A percentile compares a stretch with the other conserved stretches of the same genome.
phyloP scores from a whole-genome alignment of 1,139 yeast genomes.

The Magnusiomyces suaveolens region DNA sequence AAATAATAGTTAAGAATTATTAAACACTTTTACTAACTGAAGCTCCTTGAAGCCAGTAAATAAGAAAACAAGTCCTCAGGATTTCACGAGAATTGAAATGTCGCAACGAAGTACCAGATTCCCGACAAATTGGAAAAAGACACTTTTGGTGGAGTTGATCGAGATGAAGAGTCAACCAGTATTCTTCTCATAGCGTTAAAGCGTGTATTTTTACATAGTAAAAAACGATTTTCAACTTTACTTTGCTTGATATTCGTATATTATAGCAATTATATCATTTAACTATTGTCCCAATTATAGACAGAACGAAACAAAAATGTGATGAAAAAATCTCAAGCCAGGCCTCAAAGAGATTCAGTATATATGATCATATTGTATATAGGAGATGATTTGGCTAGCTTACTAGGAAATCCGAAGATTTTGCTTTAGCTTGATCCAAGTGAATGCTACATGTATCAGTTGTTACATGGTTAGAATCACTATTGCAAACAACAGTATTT shows the following conservation, averaged over 20 bases:
- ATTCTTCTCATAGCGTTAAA: constrained; percentile 71
- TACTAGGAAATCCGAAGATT: constrained; percentile 78
- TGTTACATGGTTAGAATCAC: constrained; percentile 69
- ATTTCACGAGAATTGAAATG: constrained; percentile 30
- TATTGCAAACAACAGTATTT: constrained; percentile 57
- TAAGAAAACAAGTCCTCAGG: background rate
- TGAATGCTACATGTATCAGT: constrained; percentile 74
- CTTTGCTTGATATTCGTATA: constrained; percentile 83
- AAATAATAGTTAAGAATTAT: too few species aligned
- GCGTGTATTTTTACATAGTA: constrained; percentile 70
- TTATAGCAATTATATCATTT: constrained; percentile 59
- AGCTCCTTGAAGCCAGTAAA: background rate
- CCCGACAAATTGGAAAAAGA: constrained; percentile 80
- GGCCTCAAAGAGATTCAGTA: constrained; percentile 36
- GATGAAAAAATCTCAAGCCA: constrained; percentile 16
- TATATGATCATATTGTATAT: constrained; percentile 90
- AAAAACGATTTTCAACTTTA: constrained; percentile 88
- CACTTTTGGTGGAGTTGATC: constrained; percentile 74
- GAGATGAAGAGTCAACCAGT: constrained; percentile 47
- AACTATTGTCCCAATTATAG: constrained; percentile 70
- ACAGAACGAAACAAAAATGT: constrained; percentile 61
- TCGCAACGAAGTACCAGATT: constrained; percentile 40
- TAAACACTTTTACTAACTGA: too few species aligned
- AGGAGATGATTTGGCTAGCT: constrained; percentile 87
- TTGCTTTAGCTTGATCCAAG: constrained; percentile 53